phyloP scores from a whole-genome alignment of 108 stramenopile species.

The Aurantiochytrium sp. region DNA sequence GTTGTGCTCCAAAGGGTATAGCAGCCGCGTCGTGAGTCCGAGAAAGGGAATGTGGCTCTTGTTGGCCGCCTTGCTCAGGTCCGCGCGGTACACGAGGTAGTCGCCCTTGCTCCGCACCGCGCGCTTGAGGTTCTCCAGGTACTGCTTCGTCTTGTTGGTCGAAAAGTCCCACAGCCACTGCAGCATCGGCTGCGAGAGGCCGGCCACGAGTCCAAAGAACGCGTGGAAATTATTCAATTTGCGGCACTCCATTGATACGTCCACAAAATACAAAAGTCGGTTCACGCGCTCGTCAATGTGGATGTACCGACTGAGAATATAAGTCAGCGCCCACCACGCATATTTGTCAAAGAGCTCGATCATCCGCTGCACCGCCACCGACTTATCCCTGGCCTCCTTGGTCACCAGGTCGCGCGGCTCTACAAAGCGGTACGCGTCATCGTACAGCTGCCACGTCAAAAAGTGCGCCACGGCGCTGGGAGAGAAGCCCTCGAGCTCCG shows the following conservation, averaged over 20 bases:
- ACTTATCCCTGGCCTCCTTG: background rate
- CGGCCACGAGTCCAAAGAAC: conserved; percentile 5
- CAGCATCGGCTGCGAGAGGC: background rate
- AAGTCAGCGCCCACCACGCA: conserved; percentile 18
- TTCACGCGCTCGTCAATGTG: background rate
- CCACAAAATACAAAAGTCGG: background rate
- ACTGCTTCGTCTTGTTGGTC: background rate
- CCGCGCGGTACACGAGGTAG: conserved; percentile 11
- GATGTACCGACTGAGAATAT: background rate
- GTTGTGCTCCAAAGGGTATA: conserved; percentile 9
- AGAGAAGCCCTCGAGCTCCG: background rate
- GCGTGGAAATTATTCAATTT: background rate
- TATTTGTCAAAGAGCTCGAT: conserved; percentile 16
- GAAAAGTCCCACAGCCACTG: conserved; percentile 21
- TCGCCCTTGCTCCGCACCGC: background rate
- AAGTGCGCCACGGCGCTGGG: background rate
- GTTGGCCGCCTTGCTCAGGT: background rate
- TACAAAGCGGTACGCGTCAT: background rate
- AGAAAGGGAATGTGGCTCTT: conserved; percentile 30
- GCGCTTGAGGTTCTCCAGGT: background rate
- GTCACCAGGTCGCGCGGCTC: background rate
- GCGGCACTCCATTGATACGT: background rate
- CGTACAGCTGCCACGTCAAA: conserved; percentile 13
- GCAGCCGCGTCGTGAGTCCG: background rate
- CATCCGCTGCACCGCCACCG: background rate